phyloP scores from a whole-genome alignment of 148 eudicot species.

The Rheum nobile region DNA sequence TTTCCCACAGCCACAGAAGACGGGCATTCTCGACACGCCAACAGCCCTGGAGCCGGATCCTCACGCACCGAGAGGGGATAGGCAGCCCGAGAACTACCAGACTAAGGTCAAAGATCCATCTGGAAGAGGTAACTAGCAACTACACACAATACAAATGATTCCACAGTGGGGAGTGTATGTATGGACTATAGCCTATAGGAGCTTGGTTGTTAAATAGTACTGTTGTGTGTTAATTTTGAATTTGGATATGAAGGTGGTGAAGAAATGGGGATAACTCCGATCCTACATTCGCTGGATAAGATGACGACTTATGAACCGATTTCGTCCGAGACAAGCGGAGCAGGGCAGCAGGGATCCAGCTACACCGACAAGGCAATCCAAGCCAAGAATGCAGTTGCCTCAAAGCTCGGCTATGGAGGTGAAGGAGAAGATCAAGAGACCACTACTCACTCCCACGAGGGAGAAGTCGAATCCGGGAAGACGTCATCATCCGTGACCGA shows the following conservation, averaged over 20 bases:
- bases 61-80: conserved; percentile 18
- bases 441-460: background rate
- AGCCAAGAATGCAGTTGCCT: background rate
- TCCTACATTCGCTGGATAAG: conserved; percentile 35
- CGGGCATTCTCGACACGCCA: conserved; percentile 10
- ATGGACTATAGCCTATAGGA: too few relatives aligned
- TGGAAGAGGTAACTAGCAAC: conserved; percentile 23
- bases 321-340: too few relatives aligned
- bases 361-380: background rate
- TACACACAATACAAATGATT: background rate
- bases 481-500: background rate
- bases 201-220: too few relatives aligned
- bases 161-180: too few relatives aligned
- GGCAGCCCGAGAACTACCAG: conserved; percentile 31
- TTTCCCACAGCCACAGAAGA: background rate
- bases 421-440: background rate
- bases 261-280: conserved; percentile 27
- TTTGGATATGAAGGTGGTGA: conserved; percentile 22
- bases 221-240: background rate
- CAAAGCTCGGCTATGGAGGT: background rate
- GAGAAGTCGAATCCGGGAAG: background rate
- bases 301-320: conserved; percentile 29
- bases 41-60: conserved; percentile 21
- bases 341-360: background rate
- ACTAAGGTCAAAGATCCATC: conserved; percentile 47